A percentile compares a stretch with the other conserved stretches of the same genome.
phyloP scores from a whole-genome alignment of 805 yeast genomes.

The Saturnispora diversa region DNA sequence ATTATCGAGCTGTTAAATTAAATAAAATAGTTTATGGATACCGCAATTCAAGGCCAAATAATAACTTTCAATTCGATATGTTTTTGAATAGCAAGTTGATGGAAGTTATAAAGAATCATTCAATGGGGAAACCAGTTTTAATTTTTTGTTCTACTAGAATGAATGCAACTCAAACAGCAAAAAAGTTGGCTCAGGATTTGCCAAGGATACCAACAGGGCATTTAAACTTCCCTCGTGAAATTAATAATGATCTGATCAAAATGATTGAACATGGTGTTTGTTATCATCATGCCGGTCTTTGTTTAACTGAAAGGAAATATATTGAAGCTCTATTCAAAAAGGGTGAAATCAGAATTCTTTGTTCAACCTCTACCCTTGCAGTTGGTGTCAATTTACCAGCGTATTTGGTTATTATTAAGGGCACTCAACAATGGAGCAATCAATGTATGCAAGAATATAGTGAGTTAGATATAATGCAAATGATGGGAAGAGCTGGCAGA shows the following conservation, averaged over 20 bases:
- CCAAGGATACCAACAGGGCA: slow-evolving; percentile 69
- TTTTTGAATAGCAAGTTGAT: slow-evolving; percentile 34
- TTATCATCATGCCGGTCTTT: slow-evolving; percentile 73
- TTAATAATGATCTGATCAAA: slow-evolving; percentile 50
- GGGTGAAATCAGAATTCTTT: slow-evolving; percentile 55
- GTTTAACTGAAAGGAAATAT: slow-evolving; percentile 58
- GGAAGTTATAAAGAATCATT: slow-evolving; percentile 33
- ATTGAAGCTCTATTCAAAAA: slow-evolving; percentile 60
- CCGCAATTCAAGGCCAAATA: slow-evolving; percentile 28
- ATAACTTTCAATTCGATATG: slow-evolving; percentile 42
- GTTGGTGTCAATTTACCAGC: slow-evolving; percentile 86
- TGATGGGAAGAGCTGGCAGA: slow-evolving; percentile 82
- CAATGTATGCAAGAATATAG: slow-evolving; percentile 52
- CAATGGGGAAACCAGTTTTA: slow-evolving; percentile 59
- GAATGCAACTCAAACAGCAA: slow-evolving; percentile 70
- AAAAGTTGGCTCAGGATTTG: slow-evolving; percentile 55
- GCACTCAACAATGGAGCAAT: slow-evolving; percentile 57
- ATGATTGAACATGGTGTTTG: slow-evolving; percentile 60
- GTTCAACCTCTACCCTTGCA: slow-evolving; percentile 73
- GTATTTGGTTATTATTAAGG: slow-evolving; percentile 67
- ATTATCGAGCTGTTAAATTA: slow-evolving; percentile 87
- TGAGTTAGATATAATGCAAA: slow-evolving; percentile 75
- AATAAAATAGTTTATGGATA: slow-evolving; percentile 56
- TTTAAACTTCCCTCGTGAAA: slow-evolving; percentile 53
- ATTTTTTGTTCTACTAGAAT: slow-evolving; percentile 76